Evolutionary conservation across 1,139 yeast genomes (phyloP).

Genomic region (Kodamaea derodonti): DNA sequence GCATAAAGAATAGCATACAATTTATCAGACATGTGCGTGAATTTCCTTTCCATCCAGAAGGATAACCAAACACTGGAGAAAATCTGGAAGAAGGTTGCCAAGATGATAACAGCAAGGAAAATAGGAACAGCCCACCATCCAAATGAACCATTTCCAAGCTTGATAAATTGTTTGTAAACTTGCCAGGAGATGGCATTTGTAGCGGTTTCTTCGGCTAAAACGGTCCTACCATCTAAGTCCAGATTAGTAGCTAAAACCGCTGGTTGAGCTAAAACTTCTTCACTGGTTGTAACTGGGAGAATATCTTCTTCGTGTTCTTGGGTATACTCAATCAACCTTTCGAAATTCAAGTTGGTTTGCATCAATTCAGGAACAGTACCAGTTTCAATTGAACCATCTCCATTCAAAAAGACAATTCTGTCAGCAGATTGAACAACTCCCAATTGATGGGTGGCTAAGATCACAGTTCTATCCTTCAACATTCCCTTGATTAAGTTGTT

Average conservation of each 20-base stretch:
- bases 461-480: slow-evolving; percentile 25
- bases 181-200: slow-evolving; percentile 30
- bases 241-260: background rate
- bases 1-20: slow-evolving; percentile 30
- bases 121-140: slow-evolving; percentile 31
- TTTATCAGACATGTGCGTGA: slow-evolving; percentile 15
- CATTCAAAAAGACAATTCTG: slow-evolving; percentile 29
- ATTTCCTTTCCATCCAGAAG: slow-evolving; percentile 33
- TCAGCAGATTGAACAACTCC: slow-evolving; percentile 32
- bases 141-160: slow-evolving; percentile 53
- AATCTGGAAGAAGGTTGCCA: slow-evolving; percentile 24
- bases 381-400: slow-evolving; percentile 32
- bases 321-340: slow-evolving; percentile 25
- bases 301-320: slow-evolving; percentile 13
- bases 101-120: slow-evolving; percentile 18
- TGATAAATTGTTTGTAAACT: slow-evolving; percentile 46
- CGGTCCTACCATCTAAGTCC: slow-evolving; percentile 20
- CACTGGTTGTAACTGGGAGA: background rate
- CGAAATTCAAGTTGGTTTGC: slow-evolving; percentile 22
- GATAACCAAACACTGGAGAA: slow-evolving; percentile 38
- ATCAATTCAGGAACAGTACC: slow-evolving; percentile 29
- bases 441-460: slow-evolving; percentile 40
- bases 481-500: slow-evolving; percentile 30
- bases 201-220: slow-evolving; percentile 36
- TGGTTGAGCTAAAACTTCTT: background rate